Evolutionary conservation across 306 rosid species (phyloP).

Genomic region (Crotalaria pallida): DNA sequence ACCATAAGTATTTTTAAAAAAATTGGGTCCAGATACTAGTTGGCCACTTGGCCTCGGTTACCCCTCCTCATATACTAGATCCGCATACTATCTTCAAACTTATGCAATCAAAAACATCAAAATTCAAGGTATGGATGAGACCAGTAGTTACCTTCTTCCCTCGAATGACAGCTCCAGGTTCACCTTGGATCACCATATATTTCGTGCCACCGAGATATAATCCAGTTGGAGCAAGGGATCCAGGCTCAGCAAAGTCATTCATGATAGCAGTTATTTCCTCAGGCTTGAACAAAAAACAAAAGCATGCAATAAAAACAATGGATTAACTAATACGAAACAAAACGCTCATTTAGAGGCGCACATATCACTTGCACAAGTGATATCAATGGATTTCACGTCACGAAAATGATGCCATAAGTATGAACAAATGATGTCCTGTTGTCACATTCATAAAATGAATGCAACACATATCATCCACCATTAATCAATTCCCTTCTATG

Average conservation of each 20-base stretch:
- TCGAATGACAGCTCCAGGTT: conserved; percentile 70
- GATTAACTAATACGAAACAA: conserved; percentile 2
- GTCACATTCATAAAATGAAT: neutral
- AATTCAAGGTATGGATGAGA: neutral
- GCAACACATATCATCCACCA: neutral
- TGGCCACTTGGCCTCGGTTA: too few relatives aligned
- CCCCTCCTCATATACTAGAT: too few relatives aligned
- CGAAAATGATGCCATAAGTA: too few relatives aligned
- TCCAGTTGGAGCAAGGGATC: conserved; percentile 84
- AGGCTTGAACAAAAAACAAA: conserved; percentile 45
- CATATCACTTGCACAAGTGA: neutral
- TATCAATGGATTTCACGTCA: neutral
- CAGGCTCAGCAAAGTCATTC: conserved; percentile 71
- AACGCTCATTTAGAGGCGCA: neutral
- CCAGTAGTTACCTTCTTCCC: conserved; percentile 67
- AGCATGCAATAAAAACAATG: neutral
- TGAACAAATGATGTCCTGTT: neutral
- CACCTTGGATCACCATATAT: conserved; percentile 93
- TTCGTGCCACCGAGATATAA: conserved; percentile 71
- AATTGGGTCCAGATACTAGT: too few relatives aligned
- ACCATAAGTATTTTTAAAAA: neutral
- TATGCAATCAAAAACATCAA: neutral
- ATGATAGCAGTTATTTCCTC: conserved; percentile 59
- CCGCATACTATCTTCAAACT: neutral
- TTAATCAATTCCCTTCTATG: neutral